Evolutionary conservation across 176 grass and related monocot genomes (phyloP), one percentile per base, ranked within the genome.

Genomic region (Hsuehochloa calcarea): DNA sequence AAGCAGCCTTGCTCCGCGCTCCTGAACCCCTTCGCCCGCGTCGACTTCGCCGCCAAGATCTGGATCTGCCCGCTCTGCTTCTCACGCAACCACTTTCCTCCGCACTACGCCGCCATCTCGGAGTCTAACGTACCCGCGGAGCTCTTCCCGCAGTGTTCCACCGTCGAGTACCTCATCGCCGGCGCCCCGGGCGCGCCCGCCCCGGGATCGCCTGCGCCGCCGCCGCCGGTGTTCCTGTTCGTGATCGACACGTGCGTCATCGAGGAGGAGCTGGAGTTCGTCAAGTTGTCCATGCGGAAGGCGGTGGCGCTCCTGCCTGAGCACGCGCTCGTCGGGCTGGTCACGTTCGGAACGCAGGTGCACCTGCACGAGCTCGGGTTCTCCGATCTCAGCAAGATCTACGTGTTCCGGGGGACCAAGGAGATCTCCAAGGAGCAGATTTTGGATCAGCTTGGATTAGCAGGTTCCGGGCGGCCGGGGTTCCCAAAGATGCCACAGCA

Each of bases 41-140:
- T 99, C 37, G 96, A 99, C 77, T 99, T 92, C 82, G 82, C 87
- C 12, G 96, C 96, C 75, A 99, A 94, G 90, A 99, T 99, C 90
- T 99, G 96, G 96, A 99, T 99, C 96, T 99, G 96, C 74, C 91
- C 96, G 27, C 75, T 99, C 46, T 99, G 96, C 86, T 99, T 87
- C 86, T 94, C 96, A 31, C 91, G 96, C 16, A 99, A 99, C 88
- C 90, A 96, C 84, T 99, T 99, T 10, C 96, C 96, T 4, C 90
- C 86, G 12, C 96, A 99, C 88, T 99, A 99, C 75, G 84, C 92
- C 11, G 90, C 80, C 84, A 96, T 99, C 65, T 94, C 91, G 38
- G 96, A 96, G 67, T 51, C 81, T 86, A 96, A 92, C 84, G 91
- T 94, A 47, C 96, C 96, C 12, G 93, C 88, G 10, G 96, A 99